Evolutionary conservation across 306 rosid species (phyloP), one percentile per base, ranked within the genome.

Genomic region (Inga laurina): DNA sequence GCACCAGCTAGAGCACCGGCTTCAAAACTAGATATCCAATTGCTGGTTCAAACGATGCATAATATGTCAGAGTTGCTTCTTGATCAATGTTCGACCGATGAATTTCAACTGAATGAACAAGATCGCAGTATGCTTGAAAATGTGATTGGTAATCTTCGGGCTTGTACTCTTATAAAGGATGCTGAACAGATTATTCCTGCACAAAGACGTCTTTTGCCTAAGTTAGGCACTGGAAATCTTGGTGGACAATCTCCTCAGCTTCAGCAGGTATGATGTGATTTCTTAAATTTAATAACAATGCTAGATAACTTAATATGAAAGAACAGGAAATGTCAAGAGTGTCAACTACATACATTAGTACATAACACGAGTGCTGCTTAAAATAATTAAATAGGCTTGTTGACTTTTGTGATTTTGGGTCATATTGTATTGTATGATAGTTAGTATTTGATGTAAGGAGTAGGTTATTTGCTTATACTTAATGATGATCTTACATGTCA

Each of bases 21-120:
- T 83, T 75, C 75, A 44, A 92, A 86, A 81, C 69, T 88, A 72
- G 89, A 89, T 86, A 87, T 86, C 81, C 90, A 67, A 68, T 65
- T 74, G 83, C 84, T 96, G 89, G 85, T 92, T 79, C 80, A 84
- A 77, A 83, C 78, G 5, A 79, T 96, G 85, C 86, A 81, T 72
- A 86, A 85, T 80, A 46, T 90, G 82, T 91, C 98, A 51, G 94
- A 92, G n/a, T 35, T 88, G 77, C 94, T 96, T 84, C 85, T 92
- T 65, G 35, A 22, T 73, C 89, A 91, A 81, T 87, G 90, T 86
- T 66, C 75, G 62, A 85, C 75, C 76, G 86, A 86, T 75, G 72
- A 34, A 34, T 74, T 21, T 83, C 88, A 82, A 71, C 77, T 93
- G 81, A 86, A 86, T 84, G 83, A 88, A 71, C 83, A 76, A 78